Evolutionary conservation across 345 rosid genomes (phyloP).

Genomic region (Brassica juncea): DNA sequence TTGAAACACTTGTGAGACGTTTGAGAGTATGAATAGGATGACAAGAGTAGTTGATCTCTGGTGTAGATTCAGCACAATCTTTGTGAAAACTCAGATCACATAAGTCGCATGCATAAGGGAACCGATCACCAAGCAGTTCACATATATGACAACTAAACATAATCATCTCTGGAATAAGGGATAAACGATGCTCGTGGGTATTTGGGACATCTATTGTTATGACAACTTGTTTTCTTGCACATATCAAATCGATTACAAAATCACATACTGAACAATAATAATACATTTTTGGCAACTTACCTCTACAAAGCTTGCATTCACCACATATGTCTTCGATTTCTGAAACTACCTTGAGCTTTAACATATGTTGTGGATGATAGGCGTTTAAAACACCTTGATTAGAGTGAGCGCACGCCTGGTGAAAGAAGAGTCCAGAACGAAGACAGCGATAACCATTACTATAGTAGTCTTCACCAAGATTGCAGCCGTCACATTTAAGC

Average conservation of each 20-base stretch:
- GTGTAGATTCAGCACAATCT: not conserved
- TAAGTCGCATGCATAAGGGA: not conserved
- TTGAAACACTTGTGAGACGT: not conserved
- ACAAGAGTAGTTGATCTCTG: not conserved
- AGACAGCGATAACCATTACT: not conserved
- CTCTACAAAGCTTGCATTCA: not conserved
- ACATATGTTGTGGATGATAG: not conserved
- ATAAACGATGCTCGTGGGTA: not conserved
- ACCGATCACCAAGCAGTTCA: not conserved
- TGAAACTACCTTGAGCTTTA: not conserved
- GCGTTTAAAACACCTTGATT: not conserved
- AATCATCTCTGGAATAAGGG: not conserved
- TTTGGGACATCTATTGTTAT: not conserved
- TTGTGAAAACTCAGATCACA: not conserved
- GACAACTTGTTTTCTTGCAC: not conserved
- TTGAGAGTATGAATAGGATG: not conserved
- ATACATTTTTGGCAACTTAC: not conserved
- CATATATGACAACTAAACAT: not conserved
- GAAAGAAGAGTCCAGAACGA: not conserved
- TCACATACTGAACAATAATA: not conserved
- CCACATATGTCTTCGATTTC: not conserved
- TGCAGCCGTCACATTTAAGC: not conserved
- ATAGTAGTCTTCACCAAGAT: not conserved
- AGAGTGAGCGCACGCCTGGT: not conserved
- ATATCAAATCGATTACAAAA: not conserved